Evolutionary conservation across 2,329 filamentous ascomycete genomes (phyloP), one percentile per base, ranked within the genome.

Genomic region (Hirsutella minnesotensis): DNA sequence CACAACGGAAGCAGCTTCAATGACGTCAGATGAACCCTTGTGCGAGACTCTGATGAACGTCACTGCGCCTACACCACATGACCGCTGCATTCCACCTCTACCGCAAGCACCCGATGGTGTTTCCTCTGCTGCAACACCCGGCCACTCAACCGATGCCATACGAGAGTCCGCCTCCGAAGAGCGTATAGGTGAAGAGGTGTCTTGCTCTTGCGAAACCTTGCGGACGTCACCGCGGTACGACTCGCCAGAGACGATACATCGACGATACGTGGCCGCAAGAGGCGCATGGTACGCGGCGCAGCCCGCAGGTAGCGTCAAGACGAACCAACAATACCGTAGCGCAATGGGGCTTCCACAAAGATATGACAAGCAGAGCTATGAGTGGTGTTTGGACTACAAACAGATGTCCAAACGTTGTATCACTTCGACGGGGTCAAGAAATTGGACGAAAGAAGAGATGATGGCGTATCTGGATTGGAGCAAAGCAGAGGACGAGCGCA

Each of bases 391-490:
- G n/a, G n/a, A n/a, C n/a, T n/a, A n/a, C n/a, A n/a, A n/a, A n/a
- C n/a, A n/a, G n/a, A n/a, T n/a, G n/a, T n/a, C n/a, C n/a, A n/a
- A n/a, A n/a, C n/a, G n/a, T n/a, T n/a, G n/a, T n/a, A n/a, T n/a
- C n/a, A n/a, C n/a, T n/a, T n/a, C n/a, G n/a, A n/a, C n/a, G n/a
- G n/a, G n/a, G n/a, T n/a, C n/a, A n/a, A n/a, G n/a, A n/a, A n/a
- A n/a, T n/a, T n/a, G n/a, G n/a, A n/a, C n/a, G n/a, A n/a, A n/a
- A n/a, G n/a, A n/a, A n/a, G n/a, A n/a, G n/a, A n/a, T n/a, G n/a
- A n/a, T n/a, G n/a, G 46, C 49, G 21, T 54, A 53, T 44, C 33
- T 52, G 20, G 51, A 53, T 40, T 53, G 48, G 49, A 43, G 46
- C 15, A 50, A 42, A 40, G 44, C 45, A 16, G 49, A 55, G 43